These are phyloP conservation scores for Spinellus fusiger DNA, from an alignment of 192 early-diverging fungal species.

Conservation along the genomic window DNA sequence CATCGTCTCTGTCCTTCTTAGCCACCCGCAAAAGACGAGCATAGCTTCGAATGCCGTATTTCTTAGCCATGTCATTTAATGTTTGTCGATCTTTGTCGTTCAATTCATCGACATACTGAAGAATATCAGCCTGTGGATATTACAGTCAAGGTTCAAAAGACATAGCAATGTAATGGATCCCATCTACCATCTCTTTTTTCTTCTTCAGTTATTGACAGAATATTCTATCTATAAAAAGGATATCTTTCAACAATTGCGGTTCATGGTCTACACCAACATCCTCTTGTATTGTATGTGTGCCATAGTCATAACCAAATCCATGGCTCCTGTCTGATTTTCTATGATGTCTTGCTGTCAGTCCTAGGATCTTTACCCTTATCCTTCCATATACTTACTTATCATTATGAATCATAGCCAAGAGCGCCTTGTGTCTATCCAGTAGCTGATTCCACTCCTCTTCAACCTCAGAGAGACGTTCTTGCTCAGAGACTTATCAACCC, in stretches of 20 bases:
- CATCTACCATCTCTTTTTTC: not conserved
- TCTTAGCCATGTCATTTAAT: constrained; percentile 38
- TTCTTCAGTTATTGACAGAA: not conserved
- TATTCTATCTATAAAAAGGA: constrained; percentile 23
- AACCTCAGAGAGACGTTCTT: constrained; percentile 32
- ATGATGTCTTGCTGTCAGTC: no score
- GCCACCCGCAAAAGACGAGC: constrained; percentile 32
- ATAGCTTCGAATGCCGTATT: constrained; percentile 40
- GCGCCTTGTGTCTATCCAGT: constrained; percentile 36
- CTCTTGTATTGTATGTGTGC: constrained; percentile 1
- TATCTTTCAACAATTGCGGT: constrained; percentile 33
- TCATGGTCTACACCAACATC: constrained; percentile 21
- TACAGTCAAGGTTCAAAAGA: constrained; percentile 16
- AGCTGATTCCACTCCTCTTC: constrained; percentile 53
- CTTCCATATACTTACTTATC: constrained; percentile 18
- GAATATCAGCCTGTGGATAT: constrained; percentile 31
- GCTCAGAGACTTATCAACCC: constrained; percentile 23
- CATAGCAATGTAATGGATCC: not conserved
- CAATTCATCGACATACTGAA: constrained; percentile 37
- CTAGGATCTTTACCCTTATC: no score
- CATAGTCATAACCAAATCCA: constrained; percentile 29
- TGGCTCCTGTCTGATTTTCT: not conserved
- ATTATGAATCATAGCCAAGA: constrained; percentile 26
- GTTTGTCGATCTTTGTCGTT: constrained; percentile 33
- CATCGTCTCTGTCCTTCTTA: constrained; percentile 32